Percentiles rank a stretch among this genome's conserved stretches.
Evolutionary conservation across 176 grass and related monocot genomes (phyloP).

Genomic region (Eragrostis curvula): DNA sequence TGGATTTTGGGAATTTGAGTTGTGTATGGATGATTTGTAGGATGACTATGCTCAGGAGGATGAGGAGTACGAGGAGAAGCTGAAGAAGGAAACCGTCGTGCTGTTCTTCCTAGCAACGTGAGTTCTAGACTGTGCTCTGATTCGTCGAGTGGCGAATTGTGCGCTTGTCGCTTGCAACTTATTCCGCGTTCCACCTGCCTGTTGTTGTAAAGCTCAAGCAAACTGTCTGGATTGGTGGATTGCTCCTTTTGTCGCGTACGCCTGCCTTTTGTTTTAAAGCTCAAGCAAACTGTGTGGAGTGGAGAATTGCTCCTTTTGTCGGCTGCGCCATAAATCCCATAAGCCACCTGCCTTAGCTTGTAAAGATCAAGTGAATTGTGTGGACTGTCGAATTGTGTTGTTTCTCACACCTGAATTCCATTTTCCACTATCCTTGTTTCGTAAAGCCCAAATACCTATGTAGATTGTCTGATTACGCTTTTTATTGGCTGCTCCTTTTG

Average conservation of each 20-base stretch:
- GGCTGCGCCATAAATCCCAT: not conserved
- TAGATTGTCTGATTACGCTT: not conserved
- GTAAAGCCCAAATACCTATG: not conserved
- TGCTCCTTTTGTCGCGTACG: constrained; percentile 18
- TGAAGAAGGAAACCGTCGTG: constrained; percentile 73
- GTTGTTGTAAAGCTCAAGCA: constrained; percentile 20
- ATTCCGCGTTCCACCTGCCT: not conserved
- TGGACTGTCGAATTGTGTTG: not conserved
- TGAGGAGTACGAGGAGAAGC: constrained; percentile 78
- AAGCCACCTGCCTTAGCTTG: not conserved
- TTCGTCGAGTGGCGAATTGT: not conserved
- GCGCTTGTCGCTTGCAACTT: not conserved
- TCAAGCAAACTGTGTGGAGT: not conserved
- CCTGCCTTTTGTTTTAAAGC: constrained; percentile 9
- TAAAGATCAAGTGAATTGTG: not conserved
- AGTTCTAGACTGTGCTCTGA: constrained; percentile 13
- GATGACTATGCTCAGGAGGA: constrained; percentile 91
- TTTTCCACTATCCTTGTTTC: not conserved
- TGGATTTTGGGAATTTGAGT: constrained; percentile 16
- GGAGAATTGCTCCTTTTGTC: not conserved
- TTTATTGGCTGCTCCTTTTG: not conserved
- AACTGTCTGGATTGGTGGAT: not conserved
- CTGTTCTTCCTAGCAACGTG: constrained; percentile 93
- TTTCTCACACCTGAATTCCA: not conserved
- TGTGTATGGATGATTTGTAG: constrained; percentile 37